These are phyloP conservation scores for Cytidiella melzeri DNA, from an alignment of 768 basidiomycete genomes.

Conservation along the genomic window DNA sequence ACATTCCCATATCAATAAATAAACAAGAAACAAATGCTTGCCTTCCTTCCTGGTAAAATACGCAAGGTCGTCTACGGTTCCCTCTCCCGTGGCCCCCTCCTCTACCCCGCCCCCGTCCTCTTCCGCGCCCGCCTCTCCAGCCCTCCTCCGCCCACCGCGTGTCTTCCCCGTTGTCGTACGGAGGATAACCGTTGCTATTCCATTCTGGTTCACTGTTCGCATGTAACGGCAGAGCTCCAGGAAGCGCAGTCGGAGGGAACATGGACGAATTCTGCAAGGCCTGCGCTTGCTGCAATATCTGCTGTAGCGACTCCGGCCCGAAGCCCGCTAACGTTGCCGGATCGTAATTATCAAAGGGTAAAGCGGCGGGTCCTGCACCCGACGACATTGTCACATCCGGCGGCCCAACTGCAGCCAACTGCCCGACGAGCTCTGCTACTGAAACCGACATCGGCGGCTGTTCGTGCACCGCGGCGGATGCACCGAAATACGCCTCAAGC, in stretches of 20 bases:
- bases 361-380: conserved; percentile 27
- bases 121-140: conserved; percentile 41
- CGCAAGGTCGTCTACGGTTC: conserved; percentile 86
- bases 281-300: conserved; percentile 44
- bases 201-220: conserved; percentile 16
- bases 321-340: conserved; percentile 34
- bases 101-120: conserved; percentile 49
- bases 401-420: conserved; percentile 44
- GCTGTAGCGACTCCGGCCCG: conserved; percentile 58
- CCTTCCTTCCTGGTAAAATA: conserved; percentile 89
- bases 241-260: conserved; percentile 8
- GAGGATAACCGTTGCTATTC: conserved; percentile 15
- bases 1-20: conserved; percentile 23
- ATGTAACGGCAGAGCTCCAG: conserved; percentile 10
- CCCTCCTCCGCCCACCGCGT: conserved; percentile 39
- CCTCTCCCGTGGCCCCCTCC: conserved; percentile 66
- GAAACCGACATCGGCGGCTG: conserved; percentile 31
- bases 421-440: conserved; percentile 67
- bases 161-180: conserved; percentile 20
- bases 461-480: conserved; percentile 19
- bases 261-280: conserved; percentile 17
- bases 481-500: conserved; percentile 50
- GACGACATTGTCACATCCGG: conserved; percentile 33
- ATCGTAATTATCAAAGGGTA: conserved; percentile 12
- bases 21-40: conserved; percentile 54